These are phyloP conservation scores for Chenopodium quinoa DNA, from an alignment of 148 eudicot species.

Conservation along the genomic window DNA sequence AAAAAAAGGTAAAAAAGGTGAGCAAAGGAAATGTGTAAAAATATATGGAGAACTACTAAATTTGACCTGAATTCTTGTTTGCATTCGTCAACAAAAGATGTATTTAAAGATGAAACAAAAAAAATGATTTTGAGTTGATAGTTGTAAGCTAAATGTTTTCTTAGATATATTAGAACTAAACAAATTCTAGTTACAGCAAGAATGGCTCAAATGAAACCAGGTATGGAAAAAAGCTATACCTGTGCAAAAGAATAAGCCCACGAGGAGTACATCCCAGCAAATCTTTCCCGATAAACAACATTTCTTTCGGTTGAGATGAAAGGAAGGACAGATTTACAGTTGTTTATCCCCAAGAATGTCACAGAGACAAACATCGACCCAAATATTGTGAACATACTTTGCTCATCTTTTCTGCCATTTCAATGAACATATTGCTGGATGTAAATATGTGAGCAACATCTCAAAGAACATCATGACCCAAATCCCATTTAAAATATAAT, in stretches of 20 bases:
- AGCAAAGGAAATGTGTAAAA: not conserved
- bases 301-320: conserved; percentile 55
- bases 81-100: not conserved
- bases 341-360: conserved; percentile 60
- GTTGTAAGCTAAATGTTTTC: not conserved
- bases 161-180: not conserved
- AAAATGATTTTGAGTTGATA: not conserved
- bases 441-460: conserved; percentile 1
- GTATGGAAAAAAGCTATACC: conserved; percentile 34
- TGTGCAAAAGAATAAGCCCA: conserved; percentile 83
- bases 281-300: conserved; percentile 74
- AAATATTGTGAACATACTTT: conserved; percentile 47
- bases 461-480: not conserved
- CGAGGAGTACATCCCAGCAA: conserved; percentile 78
- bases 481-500: no score
- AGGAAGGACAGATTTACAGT: conserved; percentile 44
- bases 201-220: no score
- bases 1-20: not conserved
- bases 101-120: not conserved
- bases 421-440: conserved; percentile 6
- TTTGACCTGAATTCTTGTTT: not conserved
- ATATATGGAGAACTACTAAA: not conserved
- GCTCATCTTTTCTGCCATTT: conserved; percentile 60
- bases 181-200: not conserved
- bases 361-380: conserved; percentile 56